These are phyloP conservation scores for Hapsidospora chrysogenum DNA, from an alignment of 495 filamentous ascomycete species.

Conservation along the genomic window DNA sequence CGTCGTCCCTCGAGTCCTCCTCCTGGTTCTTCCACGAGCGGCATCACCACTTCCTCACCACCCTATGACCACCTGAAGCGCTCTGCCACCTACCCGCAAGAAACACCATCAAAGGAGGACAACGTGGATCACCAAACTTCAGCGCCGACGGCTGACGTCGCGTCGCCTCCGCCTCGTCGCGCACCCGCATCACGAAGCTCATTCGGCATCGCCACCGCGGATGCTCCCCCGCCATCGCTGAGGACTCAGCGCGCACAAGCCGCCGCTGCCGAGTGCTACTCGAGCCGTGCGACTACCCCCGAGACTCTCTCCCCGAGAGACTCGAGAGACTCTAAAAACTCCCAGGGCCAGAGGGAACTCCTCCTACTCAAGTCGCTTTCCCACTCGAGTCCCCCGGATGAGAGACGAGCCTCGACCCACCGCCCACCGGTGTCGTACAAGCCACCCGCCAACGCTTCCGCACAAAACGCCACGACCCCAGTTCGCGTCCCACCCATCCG, in stretches of 20 bases:
- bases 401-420: constrained; percentile 17
- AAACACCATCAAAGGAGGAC: not conserved
- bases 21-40: not conserved
- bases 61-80: not conserved
- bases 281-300: not conserved
- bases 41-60: not conserved
- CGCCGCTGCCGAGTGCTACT: constrained; percentile 2
- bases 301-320: not conserved
- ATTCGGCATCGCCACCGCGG: not conserved
- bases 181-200: not conserved
- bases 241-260: constrained; percentile 6
- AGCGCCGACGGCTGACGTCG: not conserved
- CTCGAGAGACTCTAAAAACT: not conserved
- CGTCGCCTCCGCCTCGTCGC: not conserved
- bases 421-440: constrained; percentile 28
- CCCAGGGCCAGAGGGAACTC: constrained; percentile 23
- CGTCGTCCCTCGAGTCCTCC: too few relatives aligned
- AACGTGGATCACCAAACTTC: not conserved
- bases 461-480: constrained; percentile 5
- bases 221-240: constrained; percentile 1
- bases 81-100: not conserved
- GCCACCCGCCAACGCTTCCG: constrained; percentile 11
- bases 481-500: constrained; percentile 28
- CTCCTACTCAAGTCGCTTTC: constrained; percentile 17
- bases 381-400: constrained; percentile 14